Evolutionary conservation across 148 eudicot species (phyloP).

Genomic region (Rhododendron mucronatum): DNA sequence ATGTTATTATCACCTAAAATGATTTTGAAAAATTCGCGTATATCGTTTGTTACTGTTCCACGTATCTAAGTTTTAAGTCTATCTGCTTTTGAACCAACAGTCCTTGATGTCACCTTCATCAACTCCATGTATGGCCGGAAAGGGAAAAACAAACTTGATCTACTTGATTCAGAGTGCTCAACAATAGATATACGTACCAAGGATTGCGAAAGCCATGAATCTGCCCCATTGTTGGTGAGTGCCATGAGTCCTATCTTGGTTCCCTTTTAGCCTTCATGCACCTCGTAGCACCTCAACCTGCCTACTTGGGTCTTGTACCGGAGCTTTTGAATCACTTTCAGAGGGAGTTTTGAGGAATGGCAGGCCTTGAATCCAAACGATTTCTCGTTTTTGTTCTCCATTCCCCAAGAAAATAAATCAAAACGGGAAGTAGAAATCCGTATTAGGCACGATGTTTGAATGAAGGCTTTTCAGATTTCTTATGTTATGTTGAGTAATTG

Average conservation of each 20-base stretch:
- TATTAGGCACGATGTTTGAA: not conserved
- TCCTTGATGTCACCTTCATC: not conserved
- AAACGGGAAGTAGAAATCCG: not conserved
- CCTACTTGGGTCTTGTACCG: no score
- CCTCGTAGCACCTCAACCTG: no score
- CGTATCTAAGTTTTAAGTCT: not conserved
- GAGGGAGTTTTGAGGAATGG: not conserved
- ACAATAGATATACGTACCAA: not conserved
- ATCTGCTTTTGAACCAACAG: not conserved
- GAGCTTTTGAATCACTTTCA: no score
- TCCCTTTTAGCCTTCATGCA: no score
- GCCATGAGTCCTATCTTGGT: no score
- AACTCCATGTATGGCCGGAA: not conserved
- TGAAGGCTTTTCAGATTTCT: not conserved
- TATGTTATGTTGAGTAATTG: not conserved
- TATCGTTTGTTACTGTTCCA: not conserved
- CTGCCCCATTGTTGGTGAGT: no score
- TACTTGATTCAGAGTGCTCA: not conserved
- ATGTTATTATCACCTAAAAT: no score
- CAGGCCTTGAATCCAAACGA: not conserved
- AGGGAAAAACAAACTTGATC: not conserved
- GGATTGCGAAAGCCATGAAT: no score
- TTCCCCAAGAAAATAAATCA: not conserved
- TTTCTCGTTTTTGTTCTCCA: not conserved
- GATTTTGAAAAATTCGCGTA: not conserved